These are phyloP conservation scores for Malus hybrid DNA, from an alignment of 331 rosid species.

Conservation along the genomic window DNA sequence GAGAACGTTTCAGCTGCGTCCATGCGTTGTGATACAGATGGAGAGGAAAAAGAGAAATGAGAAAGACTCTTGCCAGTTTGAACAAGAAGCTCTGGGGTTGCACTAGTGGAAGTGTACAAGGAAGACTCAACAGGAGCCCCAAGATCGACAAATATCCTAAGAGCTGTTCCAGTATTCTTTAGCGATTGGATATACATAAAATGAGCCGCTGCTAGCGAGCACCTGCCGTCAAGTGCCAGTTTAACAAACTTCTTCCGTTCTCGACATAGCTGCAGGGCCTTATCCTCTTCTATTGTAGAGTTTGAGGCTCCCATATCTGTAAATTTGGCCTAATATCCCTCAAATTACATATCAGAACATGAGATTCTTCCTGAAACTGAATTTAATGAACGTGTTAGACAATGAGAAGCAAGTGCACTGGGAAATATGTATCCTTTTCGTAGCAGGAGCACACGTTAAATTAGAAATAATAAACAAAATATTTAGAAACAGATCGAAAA, in stretches of 20 bases:
- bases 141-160: slow-evolving; percentile 69
- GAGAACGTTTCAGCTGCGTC: slow-evolving; percentile 25
- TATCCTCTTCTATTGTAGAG: slow-evolving; percentile 86
- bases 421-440: too few relatives aligned
- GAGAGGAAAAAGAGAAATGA: slow-evolving; percentile 61
- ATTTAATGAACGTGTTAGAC: not conserved
- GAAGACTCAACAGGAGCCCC: slow-evolving; percentile 64
- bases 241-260: slow-evolving; percentile 81
- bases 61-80: slow-evolving; percentile 55
- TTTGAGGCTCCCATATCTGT: slow-evolving; percentile 63
- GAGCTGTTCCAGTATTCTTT: slow-evolving; percentile 61
- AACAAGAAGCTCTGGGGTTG: slow-evolving; percentile 70
- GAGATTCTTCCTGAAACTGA: slow-evolving; percentile 38
- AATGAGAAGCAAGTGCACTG: too few relatives aligned
- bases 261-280: slow-evolving; percentile 75
- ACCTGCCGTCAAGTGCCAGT: slow-evolving; percentile 93
- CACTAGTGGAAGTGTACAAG: slow-evolving; percentile 58
- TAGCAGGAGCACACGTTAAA: not conserved
- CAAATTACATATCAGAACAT: slow-evolving; percentile 6
- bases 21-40: slow-evolving; percentile 42
- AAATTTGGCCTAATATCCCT: slow-evolving; percentile 20
- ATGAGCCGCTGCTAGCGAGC: slow-evolving; percentile 85
- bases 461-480: not conserved
- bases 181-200: slow-evolving; percentile 68
- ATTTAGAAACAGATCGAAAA: too few relatives aligned